Base-by-base conservation (phyloP, 768 basidiomycete species). In the Trametes meyenii region DNA sequence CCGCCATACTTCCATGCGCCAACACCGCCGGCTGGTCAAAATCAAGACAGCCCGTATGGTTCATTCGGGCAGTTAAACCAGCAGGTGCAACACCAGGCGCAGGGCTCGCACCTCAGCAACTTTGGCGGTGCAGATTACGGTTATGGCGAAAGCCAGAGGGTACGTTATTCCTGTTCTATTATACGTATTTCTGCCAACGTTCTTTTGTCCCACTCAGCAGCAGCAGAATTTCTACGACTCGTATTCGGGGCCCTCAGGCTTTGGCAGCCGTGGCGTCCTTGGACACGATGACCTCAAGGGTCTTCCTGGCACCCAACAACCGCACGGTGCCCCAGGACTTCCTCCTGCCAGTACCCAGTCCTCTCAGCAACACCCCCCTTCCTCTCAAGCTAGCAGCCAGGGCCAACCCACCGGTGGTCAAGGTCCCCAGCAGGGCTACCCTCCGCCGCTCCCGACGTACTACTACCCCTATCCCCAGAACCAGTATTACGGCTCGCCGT, bases 221-320 rank as follows among this genome's bases (percentile, higher is more conserved):
- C 43, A 63, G 42, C 64, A 89, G 88, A 84, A 84, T 65, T 90
- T 91, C 75, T 93, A 93, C 69, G 90, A 92, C 45, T 83, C 85
- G 10, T 92, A 92, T 69, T 74, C 73, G 48, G 89, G 86, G 66
- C 87, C 82, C 54, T 76, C 80, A 44, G 82, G 78, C 33, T 93
- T 92, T 64, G 82, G 82, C 36, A 83, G 81, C 60, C 82, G 91
- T 19, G 85, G 80, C 62, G 82, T 81, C 23, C 78, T 92, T 8
- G 82, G 83, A 38, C 90, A 91, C 49, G 91, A 93, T 40, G 91
- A 93, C 53, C 81, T 87, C 65, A 92, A 92, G 72, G 84, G 84
- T 43, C 77, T 90, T 39, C 82, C 87, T 8, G 78, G 80, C 12
- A 76, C 81, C 35, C 65, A 82, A 81, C 23, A 69, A 43, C 64